Base-by-base conservation (phyloP, 108 stramenopile species). In the Conticribra guillardii region DNA sequence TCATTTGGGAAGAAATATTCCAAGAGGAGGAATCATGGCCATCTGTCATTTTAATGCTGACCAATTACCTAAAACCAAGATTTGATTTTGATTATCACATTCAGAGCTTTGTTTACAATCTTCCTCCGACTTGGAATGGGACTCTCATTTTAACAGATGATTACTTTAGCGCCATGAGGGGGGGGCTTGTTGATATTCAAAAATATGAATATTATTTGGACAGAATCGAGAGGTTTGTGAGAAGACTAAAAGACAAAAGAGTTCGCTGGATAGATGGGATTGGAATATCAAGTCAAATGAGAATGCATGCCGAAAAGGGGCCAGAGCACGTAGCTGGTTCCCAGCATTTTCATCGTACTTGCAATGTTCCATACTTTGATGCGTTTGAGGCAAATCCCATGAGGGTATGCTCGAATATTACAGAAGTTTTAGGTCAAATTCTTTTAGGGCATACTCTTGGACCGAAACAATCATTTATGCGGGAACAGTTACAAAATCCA, bases 301-400 rank as follows among this genome's bases (percentile, higher is more conserved):
- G 77, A 50, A 50, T 79, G 50, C 48, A 79, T 33, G 64, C 54
- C 4, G 57, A 79, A 32, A 49, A 49, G 41, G 77, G 77, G 11
- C 34, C 28, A 26, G 51, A 79, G 23, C 44, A 54, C 27, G 47
- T 79, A 14, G 67, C 70, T 18, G 45, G 55, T 18, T 79, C 77
- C n/a, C 77, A 79, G 44, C 77, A 79, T 55, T 79, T 79, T 51
- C 77, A 79, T 70, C 63, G 44, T 26, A 49, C 49, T 34, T 79
- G 77, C 34, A 50, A 55, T 17, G 54, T 63, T 14, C 62, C 53
- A 7, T 44, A 45, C 24, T 22, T 44, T 27, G 54, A 54, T 46
- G 14, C 9, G 24, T 3, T 37, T 3, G 23, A 8, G 4, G 27
- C 11, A 21, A 51, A 37, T 0, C 9, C n/a, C 24, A 60, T 74